phyloP scores from a whole-genome alignment of 2,329 filamentous ascomycete species.

The Fusarium graminum region DNA sequence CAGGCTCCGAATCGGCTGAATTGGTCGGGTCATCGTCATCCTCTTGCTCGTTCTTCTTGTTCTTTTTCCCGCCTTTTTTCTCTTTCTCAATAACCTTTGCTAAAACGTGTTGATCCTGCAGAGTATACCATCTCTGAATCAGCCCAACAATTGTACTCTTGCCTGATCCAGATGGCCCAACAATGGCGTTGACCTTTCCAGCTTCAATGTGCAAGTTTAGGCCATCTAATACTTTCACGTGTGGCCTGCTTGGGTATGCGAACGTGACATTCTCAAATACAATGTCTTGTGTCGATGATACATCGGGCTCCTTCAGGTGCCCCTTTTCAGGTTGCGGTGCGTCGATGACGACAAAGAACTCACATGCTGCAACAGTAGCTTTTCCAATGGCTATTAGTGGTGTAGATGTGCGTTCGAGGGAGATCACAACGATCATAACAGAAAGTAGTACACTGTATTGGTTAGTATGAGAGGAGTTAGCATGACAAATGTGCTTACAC shows the following conservation, averaged over 20 bases:
- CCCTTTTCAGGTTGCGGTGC: constrained; percentile 58
- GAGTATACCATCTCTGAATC: constrained; percentile 78
- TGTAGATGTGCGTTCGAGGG: constrained; percentile 68
- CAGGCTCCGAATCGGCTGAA: constrained; percentile 49
- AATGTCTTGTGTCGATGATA: constrained; percentile 57
- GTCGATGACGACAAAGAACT: constrained; percentile 69
- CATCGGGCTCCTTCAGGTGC: constrained; percentile 54
- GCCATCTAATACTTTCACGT: constrained; percentile 72
- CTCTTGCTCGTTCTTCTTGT: constrained; percentile 55
- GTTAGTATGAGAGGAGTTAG: constrained; percentile 2
- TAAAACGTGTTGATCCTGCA: constrained; percentile 66
- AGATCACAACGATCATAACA: constrained; percentile 69
- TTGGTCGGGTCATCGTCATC: constrained; percentile 48
- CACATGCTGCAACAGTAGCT: constrained; percentile 68
- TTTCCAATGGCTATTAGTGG: constrained; percentile 71
- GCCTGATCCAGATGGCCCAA: constrained; percentile 78
- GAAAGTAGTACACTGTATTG: constrained; percentile 63
- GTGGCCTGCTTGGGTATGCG: constrained; percentile 76
- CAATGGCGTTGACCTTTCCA: constrained; percentile 79
- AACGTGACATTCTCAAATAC: constrained; percentile 75
- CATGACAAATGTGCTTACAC: constrained; percentile 58
- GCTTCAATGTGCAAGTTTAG: constrained; percentile 70
- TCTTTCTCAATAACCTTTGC: constrained; percentile 64
- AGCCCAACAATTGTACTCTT: constrained; percentile 81
- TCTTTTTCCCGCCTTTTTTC: constrained; percentile 59